Percentiles rank a stretch among this genome's conserved stretches.
These are phyloP conservation scores for Xerocomus brunneocitrinus DNA, from an alignment of 768 basidiomycete species.

Conservation along the genomic window DNA sequence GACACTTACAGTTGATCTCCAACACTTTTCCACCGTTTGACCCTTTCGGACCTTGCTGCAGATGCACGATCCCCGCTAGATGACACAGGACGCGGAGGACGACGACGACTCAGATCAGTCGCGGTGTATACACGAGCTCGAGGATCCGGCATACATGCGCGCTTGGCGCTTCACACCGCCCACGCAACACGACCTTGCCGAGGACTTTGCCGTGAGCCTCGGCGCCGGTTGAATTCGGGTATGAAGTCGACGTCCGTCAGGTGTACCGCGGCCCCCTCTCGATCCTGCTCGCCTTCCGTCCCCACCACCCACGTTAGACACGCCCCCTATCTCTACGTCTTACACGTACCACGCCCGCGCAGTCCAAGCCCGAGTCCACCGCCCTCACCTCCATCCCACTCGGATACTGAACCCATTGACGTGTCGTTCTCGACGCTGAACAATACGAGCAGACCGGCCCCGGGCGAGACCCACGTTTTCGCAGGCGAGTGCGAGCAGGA, in stretches of 20 bases:
- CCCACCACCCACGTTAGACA: background rate
- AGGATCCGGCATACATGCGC: constrained; percentile 30
- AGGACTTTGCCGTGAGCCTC: constrained; percentile 2
- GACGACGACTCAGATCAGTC: constrained; percentile 21
- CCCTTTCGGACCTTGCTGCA: no score
- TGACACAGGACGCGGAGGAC: constrained; percentile 31
- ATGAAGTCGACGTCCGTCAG: background rate
- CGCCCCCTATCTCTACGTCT: background rate
- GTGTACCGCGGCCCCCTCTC: constrained; percentile 9
- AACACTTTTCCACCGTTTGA: no score
- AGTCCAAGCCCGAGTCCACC: background rate
- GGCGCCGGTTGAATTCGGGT: background rate
- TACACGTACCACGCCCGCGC: background rate
- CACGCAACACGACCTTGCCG: background rate
- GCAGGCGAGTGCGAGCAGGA: background rate
- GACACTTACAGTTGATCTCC: no score
- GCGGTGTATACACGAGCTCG: constrained; percentile 54
- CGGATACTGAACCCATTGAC: constrained; percentile 16
- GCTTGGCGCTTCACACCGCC: background rate
- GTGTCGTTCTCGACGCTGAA: constrained; percentile 20
- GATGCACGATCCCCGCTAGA: constrained; percentile 10
- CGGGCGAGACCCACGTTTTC: background rate
- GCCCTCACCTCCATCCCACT: constrained; percentile 1
- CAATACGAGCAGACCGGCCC: constrained; percentile 21
- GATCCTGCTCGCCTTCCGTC: background rate